Base-by-base conservation (phyloP, 202 grass and related monocot genomes). In the Zizania palustris region DNA sequence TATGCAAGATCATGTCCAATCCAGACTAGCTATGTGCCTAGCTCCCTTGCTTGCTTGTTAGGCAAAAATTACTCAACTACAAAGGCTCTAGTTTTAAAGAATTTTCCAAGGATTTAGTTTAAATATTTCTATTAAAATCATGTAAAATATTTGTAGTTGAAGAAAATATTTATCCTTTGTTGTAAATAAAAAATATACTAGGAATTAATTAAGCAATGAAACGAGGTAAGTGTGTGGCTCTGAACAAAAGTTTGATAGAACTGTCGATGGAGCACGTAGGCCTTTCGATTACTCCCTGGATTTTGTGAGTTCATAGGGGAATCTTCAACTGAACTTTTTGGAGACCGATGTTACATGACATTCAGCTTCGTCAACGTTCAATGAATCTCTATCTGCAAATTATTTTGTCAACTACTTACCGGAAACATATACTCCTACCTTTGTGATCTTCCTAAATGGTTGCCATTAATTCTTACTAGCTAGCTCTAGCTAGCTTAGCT, bases 1-100 rank as follows among this genome's bases (percentile, higher is more conserved):
- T 65, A 67, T 81, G 66, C 81, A 67, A 85, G 63, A 88, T 81
- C 82, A 81, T 72, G 77, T 88, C 72, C 36, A 61, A 9, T 9
- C 22, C 15, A 80, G 73, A 63, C 49, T 77, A 77, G 20, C 37
- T 69, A 80, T 45, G 13, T 64, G 9, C 18, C 28, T 28, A 28
- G 28, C 7, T 77, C 50, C 18, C 50, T n/a, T 55, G 28, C 28
- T 28, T 28, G 28, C 28, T 28, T 28, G 28, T 2, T 28, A n/a
- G 45, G 60, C 36, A 53, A 67, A 82, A 67, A 54, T 66, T 19
- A 51, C 59, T 21, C 43, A 28, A 28, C 28, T 28, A 28, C 28
- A 28, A 28, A 2, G 28, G 28, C 28, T 28, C 28, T 28, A 28
- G 0, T 28, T 28, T 28, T 28, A 28, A 28, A 28, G 28, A 28